Base-by-base conservation (phyloP, 148 eudicot species). In the Camellia granthamiana region DNA sequence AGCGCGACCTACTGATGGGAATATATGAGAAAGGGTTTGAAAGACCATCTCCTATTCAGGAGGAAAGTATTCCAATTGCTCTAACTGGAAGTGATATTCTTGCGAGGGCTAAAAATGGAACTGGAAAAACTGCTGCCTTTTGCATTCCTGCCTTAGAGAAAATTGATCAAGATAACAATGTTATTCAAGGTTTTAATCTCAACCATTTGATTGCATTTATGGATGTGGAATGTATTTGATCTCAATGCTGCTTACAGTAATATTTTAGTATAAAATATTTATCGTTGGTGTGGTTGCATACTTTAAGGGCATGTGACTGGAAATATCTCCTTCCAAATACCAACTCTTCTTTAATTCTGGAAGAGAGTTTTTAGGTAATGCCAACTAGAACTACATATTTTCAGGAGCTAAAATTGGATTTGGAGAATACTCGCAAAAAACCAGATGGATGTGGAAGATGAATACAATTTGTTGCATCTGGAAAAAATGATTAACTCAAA, bases 11-110 rank as follows among this genome's bases (percentile, higher is more conserved):
- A 69, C 89, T 93, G 76, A 93, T 93, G 97, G 95, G 97, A 42
- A 93, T 93, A 82, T 92, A 92, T 82, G 97, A 93, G 77, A 93
- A 92, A 79, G 97, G 94, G 11, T 92, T 92, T 89, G 95, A 92
- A 82, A 89, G 87, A 56, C 97, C 97, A 52, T 93, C 97, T 75
- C 97, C 95, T 6, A 93, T 93, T 69, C 97, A 93, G 84, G 97
- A 93, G 81, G 97, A 92, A 89, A 93, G 96, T 63, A 92, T 93
- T 72, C 97, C 97, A 70, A 93, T 93, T 92, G 97, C 95, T 81
- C 88, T 93, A 46, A 93, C 97, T 54, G 97, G 97, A 79, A 88
- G 95, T 78, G 97, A 93, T 84, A 91, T 93, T 79, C 91, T 93
- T 81, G 97, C 97, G 44, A 87, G 95, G 88, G 97, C 97, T 65